Evolutionary conservation across 192 early-diverging fungal genomes (phyloP).

Genomic region (Rhizophagus prolifer): DNA sequence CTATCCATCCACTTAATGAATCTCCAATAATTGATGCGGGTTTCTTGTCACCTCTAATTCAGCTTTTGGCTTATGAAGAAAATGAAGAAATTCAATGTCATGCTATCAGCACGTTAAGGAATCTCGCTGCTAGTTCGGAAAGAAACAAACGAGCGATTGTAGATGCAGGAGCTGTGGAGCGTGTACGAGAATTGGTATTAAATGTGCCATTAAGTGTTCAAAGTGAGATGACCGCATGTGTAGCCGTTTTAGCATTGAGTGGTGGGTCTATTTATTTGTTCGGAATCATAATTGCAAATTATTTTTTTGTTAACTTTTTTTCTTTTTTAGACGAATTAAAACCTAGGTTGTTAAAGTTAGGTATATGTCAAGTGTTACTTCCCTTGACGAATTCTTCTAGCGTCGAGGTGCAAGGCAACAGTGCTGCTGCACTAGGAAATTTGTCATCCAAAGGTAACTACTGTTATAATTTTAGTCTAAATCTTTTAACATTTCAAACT

Average conservation of each 20-base stretch:
- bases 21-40: constrained; percentile 79
- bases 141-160: constrained; percentile 74
- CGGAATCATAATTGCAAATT: neutral
- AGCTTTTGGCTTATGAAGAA: constrained; percentile 62
- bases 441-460: constrained; percentile 51
- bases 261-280: constrained; percentile 30
- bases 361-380: constrained; percentile 67
- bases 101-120: constrained; percentile 80
- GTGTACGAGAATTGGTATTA: constrained; percentile 59
- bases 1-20: constrained; percentile 85
- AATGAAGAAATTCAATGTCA: constrained; percentile 87
- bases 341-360: constrained; percentile 57
- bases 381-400: constrained; percentile 57
- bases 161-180: constrained; percentile 73
- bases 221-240: constrained; percentile 80
- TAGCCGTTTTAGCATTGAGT: constrained; percentile 79
- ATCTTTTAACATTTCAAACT: neutral
- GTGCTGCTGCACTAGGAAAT: constrained; percentile 77
- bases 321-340: constrained; percentile 60
- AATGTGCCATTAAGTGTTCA: constrained; percentile 61
- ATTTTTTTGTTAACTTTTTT: neutral
- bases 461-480: neutral
- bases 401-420: constrained; percentile 75
- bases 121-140: constrained; percentile 77
- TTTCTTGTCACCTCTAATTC: constrained; percentile 68